phyloP scores from a whole-genome alignment of 75 land plant genomes.

The Sequoiadendron giganteum region DNA sequence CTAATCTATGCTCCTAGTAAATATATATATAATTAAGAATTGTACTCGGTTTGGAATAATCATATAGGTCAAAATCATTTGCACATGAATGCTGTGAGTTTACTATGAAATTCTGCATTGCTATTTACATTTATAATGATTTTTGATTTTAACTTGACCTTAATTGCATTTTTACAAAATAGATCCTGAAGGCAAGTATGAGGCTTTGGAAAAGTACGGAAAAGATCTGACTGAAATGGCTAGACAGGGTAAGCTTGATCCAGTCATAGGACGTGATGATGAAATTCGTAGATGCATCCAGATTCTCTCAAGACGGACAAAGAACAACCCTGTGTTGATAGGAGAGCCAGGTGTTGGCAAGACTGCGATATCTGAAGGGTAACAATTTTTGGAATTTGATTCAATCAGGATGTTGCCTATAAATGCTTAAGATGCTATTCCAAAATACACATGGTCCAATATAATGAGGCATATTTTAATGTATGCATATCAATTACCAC shows the following conservation, averaged over 20 bases:
- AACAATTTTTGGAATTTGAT: neutral
- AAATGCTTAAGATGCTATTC: neutral
- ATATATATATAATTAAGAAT: neutral
- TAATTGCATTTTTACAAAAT: slow-evolving; percentile 1
- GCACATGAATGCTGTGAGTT: neutral
- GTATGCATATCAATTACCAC: neutral
- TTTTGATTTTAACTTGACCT: neutral
- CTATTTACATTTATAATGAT: neutral
- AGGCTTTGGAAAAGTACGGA: slow-evolving; percentile 81
- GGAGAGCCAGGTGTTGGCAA: slow-evolving; percentile 99
- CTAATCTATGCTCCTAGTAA: neutral
- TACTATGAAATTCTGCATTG: neutral
- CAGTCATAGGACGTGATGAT: slow-evolving; percentile 98
- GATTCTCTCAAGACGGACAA: slow-evolving; percentile 87
- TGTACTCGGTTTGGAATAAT: neutral
- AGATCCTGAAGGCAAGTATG: slow-evolving; percentile 97
- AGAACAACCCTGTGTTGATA: slow-evolving; percentile 94
- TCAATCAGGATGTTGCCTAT: neutral
- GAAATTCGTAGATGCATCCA: slow-evolving; percentile 95
- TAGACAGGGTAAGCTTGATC: slow-evolving; percentile 92
- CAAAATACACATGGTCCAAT: neutral
- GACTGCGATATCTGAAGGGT: slow-evolving; percentile 99
- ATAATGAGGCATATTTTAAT: neutral
- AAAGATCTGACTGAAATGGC: slow-evolving; percentile 95
- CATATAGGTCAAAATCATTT: neutral